phyloP scores from a whole-genome alignment of 1,284 basidiomycete genomes.

The Phellinidium pouzarii region DNA sequence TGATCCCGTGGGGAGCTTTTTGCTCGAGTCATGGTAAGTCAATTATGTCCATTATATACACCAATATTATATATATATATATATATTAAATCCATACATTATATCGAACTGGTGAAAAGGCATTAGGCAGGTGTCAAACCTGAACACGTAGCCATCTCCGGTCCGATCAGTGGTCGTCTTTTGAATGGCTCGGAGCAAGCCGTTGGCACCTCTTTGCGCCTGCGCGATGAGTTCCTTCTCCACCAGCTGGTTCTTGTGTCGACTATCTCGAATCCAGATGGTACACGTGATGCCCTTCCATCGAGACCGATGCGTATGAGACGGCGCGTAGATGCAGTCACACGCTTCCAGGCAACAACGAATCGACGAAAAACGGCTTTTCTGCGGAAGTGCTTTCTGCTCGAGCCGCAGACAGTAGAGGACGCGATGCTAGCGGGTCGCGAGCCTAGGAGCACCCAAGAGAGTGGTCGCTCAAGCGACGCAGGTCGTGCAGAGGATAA shows the following conservation, averaged over 20 bases:
- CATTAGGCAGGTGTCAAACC: background rate
- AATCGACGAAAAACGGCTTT: conserved; percentile 7
- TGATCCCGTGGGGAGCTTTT: too few species aligned
- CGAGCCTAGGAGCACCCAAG: background rate
- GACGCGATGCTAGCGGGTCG: background rate
- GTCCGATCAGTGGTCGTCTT: background rate
- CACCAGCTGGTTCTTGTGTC: conserved; percentile 8
- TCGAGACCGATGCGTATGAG: background rate
- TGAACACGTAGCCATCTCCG: background rate
- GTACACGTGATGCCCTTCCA: background rate
- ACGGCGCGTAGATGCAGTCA: conserved; percentile 2
- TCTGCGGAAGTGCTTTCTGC: background rate
- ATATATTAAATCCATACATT: background rate
- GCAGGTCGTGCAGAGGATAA: background rate
- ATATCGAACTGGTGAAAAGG: background rate
- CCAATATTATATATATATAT: background rate
- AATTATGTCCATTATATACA: background rate
- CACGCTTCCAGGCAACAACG: conserved; percentile 14
- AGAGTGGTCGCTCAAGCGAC: background rate
- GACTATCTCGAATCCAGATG: conserved; percentile 13
- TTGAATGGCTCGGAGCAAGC: background rate
- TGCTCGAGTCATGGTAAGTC: too few species aligned
- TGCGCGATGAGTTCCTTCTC: conserved; percentile 4
- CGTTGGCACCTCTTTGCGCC: background rate
- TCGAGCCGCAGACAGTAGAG: background rate